Evolutionary conservation across 257 asterid genomes (phyloP).

Genomic region (Fraxinus anomala): DNA sequence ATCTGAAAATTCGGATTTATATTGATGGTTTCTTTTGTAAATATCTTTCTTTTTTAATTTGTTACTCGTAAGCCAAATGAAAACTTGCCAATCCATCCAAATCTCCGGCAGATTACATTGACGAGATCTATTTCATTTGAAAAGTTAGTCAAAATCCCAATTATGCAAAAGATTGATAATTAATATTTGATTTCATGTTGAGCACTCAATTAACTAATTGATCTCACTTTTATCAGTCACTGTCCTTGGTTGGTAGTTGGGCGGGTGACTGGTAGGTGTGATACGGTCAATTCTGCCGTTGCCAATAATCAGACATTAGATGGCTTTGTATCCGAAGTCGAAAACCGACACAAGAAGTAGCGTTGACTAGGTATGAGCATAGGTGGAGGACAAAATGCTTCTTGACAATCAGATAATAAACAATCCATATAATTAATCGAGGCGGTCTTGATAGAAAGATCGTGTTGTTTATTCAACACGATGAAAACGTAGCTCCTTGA

Average conservation of each 20-base stretch:
- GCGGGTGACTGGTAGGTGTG: background rate
- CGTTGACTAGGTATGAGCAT: too few species aligned
- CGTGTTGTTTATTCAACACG: too few species aligned
- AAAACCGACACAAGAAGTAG: background rate
- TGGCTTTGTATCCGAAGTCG: background rate
- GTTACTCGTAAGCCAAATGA: background rate
- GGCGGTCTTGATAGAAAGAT: too few species aligned
- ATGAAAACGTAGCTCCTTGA: too few species aligned
- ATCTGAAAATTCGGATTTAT: background rate
- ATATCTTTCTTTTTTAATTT: too few species aligned
- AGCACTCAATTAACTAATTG: background rate
- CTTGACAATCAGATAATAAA: too few species aligned
- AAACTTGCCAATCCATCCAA: background rate
- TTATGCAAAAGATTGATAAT: background rate
- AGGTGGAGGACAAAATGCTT: too few species aligned
- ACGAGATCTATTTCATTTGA: background rate
- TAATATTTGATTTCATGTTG: background rate
- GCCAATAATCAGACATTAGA: background rate
- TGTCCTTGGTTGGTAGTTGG: background rate
- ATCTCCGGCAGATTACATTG: conserved; percentile 4
- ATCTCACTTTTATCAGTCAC: background rate
- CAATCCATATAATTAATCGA: too few species aligned
- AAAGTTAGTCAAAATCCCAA: background rate
- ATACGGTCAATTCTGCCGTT: background rate
- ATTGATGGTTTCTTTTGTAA: background rate